phyloP scores from a whole-genome alignment of 2,329 filamentous ascomycete genomes.

The Colletotrichum tropicale region DNA sequence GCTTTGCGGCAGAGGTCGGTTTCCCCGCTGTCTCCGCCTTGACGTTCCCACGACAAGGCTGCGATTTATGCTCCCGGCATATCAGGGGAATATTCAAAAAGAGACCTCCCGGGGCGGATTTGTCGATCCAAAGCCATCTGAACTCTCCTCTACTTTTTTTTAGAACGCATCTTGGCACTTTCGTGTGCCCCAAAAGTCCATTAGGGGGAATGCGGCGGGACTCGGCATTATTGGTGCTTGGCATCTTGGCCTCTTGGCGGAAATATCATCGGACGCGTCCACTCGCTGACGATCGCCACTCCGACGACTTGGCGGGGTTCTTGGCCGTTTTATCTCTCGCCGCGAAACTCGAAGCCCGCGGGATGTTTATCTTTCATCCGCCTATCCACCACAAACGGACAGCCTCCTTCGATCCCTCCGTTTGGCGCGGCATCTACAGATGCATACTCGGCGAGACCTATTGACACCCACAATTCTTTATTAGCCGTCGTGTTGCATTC shows the following conservation, averaged over 20 bases:
- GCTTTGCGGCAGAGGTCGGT: rapidly evolving
- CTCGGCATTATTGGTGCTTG: not conserved
- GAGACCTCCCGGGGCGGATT: not conserved
- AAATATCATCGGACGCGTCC: not conserved
- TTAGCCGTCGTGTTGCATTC: not conserved
- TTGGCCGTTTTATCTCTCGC: not conserved
- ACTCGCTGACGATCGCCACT: not conserved
- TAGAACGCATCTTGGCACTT: not conserved
- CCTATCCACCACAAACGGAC: too few species aligned
- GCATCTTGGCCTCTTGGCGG: not conserved
- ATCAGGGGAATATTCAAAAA: too few species aligned
- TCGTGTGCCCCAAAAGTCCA: not conserved
- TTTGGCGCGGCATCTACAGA: too few species aligned
- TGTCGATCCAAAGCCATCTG: not conserved
- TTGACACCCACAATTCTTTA: too few species aligned
- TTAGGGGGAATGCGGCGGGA: not conserved
- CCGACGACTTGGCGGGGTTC: not conserved
- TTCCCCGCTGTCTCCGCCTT: rapidly evolving
- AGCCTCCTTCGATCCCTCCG: too few species aligned
- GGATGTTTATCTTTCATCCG: not conserved
- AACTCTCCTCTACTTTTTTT: not conserved
- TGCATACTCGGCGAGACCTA: too few species aligned
- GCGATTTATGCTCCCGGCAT: not conserved
- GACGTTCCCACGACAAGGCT: not conserved
- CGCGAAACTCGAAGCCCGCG: not conserved